Base-by-base conservation (phyloP, 2,329 filamentous ascomycete species). In the Trichoderma semiorbis region DNA sequence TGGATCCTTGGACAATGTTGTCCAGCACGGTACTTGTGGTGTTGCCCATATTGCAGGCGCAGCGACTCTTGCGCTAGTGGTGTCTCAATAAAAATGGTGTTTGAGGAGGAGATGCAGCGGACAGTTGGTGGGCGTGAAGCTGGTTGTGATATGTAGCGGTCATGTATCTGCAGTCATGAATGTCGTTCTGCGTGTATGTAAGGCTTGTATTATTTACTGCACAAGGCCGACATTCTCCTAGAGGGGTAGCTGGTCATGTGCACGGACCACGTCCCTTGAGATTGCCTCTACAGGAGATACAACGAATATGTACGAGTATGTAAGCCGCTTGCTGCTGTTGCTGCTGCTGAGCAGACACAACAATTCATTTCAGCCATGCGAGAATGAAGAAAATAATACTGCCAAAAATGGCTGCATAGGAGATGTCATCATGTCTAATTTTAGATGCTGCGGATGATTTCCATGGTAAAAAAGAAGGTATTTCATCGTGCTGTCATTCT, bases 1-100 rank as follows among this genome's bases (percentile, higher is more conserved):
- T 99, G 77, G 95, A 96, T 78, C 92, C 94, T 80, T 97, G 93
- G 81, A 98, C 95, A 79, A 99, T 98, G 84, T 92, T 96, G 84
- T 98, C 95, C 83, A 98, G 88, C 81, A 98, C 91, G 77, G 87
- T 84, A 80, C 90, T 92, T 76, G 88, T 90, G 72, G 89, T 88
- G 83, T 92, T 92, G 77, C 90, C 90, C 90, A 92, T 92, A 75
- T 76, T 77, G 76, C 69, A 67, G 39, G 70, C 63, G 47, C 63
- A 43, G 65, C 65, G 21, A 28, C 36, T 68, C 18, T 58, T 32
- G 34, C 53, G 36, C 65, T 47, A 21, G 30, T 26, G 34, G 3
- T 12, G 34, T 4, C 11, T 53, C 47, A 18, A n/a, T 7, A 16
- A 26, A 11, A 26, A 63, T 16, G 58, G 32, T n/a, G 10, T 3